phyloP scores from a whole-genome alignment of 352 stramenopile species.

The Pythium rishiriense region DNA sequence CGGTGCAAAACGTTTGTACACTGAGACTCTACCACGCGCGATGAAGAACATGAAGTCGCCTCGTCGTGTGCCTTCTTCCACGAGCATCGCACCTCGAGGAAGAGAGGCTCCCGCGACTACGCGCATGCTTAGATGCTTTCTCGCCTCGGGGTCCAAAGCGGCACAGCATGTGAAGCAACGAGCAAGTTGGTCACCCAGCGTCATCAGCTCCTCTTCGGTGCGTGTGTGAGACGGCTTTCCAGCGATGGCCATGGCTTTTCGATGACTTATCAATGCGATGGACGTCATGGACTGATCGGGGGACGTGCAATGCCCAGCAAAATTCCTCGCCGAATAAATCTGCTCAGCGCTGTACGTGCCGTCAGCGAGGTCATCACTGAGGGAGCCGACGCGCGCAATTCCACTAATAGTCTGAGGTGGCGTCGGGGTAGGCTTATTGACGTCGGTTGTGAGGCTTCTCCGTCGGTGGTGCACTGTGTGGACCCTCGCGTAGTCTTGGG shows the following conservation, averaged over 20 bases:
- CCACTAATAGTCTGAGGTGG: neutral
- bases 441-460: slow-evolving; percentile 2
- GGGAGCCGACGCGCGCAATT: neutral
- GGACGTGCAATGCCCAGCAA: slow-evolving; percentile 2
- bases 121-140: slow-evolving; percentile 35
- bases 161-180: slow-evolving; percentile 43
- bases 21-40: slow-evolving; percentile 22
- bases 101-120: slow-evolving; percentile 33
- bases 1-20: slow-evolving; percentile 33
- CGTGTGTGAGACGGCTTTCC: slow-evolving; percentile 16
- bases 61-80: slow-evolving; percentile 18
- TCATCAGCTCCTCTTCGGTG: slow-evolving; percentile 39
- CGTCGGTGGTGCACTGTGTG: slow-evolving; percentile 1
- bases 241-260: slow-evolving; percentile 33
- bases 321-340: slow-evolving; percentile 13
- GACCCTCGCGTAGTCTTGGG: slow-evolving; percentile 46
- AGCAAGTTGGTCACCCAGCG: slow-evolving; percentile 48
- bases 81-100: slow-evolving; percentile 15
- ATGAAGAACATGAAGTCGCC: slow-evolving; percentile 33
- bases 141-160: slow-evolving; percentile 35
- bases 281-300: slow-evolving; percentile 3
- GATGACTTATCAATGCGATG: slow-evolving; percentile 22
- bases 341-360: slow-evolving; percentile 12
- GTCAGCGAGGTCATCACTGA: neutral
- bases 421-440: neutral